Evolutionary conservation across 2,329 filamentous ascomycete species (phyloP).

Genomic region (Aspergillus hortae): DNA sequence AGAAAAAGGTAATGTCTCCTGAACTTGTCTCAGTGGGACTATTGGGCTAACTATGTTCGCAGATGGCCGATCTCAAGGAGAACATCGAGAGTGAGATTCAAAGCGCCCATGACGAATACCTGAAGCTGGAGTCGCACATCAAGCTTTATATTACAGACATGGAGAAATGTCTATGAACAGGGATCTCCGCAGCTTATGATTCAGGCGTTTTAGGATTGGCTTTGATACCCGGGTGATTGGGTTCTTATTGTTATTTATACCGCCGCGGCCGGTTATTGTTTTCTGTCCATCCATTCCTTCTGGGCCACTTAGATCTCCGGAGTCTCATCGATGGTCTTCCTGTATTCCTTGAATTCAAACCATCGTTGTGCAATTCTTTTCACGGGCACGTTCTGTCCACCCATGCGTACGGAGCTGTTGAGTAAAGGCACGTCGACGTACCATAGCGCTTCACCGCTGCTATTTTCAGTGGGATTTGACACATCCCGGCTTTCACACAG

Average conservation of each 20-base stretch:
- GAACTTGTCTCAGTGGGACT: background rate
- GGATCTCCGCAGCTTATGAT: constrained; percentile 15
- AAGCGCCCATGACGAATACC: constrained; percentile 84
- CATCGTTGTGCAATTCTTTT: constrained; percentile 60
- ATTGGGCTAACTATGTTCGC: constrained; percentile 19
- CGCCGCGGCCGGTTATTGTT: constrained; percentile 4
- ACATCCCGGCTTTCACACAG: constrained; percentile 41
- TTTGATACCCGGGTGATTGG: constrained; percentile 38
- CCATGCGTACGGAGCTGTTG: constrained; percentile 54
- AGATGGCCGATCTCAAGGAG: constrained; percentile 98
- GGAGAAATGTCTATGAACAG: constrained; percentile 73
- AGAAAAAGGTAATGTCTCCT: constrained; percentile 76
- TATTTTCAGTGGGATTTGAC: constrained; percentile 24
- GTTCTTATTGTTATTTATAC: constrained; percentile 19
- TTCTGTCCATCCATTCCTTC: constrained; percentile 10
- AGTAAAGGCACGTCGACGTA: constrained; percentile 59
- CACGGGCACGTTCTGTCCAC: constrained; percentile 57
- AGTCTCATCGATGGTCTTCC: constrained; percentile 1
- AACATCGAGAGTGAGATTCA: constrained; percentile 95
- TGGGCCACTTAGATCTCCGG: constrained; percentile 6
- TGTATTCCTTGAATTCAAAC: constrained; percentile 56
- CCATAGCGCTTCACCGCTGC: constrained; percentile 37
- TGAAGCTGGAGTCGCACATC: constrained; percentile 97
- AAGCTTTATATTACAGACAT: constrained; percentile 98
- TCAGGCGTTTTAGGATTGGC: constrained; percentile 34